A percentile compares a stretch with the other conserved stretches of the same genome.
These are phyloP conservation scores for Fusarium sp. DNA, from an alignment of 2,329 filamentous ascomycete genomes.

Conservation along the genomic window DNA sequence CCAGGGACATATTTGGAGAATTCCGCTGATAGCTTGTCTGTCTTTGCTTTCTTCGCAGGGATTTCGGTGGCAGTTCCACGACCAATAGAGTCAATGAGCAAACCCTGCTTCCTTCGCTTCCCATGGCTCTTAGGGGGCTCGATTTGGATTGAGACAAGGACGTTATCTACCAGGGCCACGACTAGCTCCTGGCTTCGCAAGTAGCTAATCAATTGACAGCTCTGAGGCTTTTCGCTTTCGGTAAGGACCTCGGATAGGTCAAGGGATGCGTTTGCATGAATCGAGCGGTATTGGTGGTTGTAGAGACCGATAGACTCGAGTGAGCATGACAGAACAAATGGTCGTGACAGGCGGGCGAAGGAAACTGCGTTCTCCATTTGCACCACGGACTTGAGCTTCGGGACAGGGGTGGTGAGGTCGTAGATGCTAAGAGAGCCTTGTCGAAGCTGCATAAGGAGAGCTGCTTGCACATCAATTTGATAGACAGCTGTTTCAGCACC, in stretches of 20 bases:
- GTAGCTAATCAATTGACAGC: conserved; percentile 68
- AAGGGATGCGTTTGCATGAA: conserved; percentile 65
- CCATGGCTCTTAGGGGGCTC: conserved; percentile 70
- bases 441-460: conserved; percentile 72
- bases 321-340: conserved; percentile 74
- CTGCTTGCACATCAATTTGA: conserved; percentile 73
- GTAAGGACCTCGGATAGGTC: conserved; percentile 59
- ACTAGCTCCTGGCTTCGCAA: conserved; percentile 76
- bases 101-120: conserved; percentile 70
- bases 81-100: conserved; percentile 80
- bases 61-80: conserved; percentile 66
- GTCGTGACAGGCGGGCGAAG: conserved; percentile 75
- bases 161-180: conserved; percentile 73
- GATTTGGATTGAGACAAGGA: conserved; percentile 77
- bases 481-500: conserved; percentile 54
- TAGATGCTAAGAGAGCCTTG: conserved; percentile 70
- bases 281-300: conserved; percentile 76
- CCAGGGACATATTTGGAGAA: conserved; percentile 61
- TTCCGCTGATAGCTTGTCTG: conserved; percentile 50
- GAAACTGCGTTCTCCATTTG: conserved; percentile 67
- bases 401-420: conserved; percentile 73
- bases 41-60: conserved; percentile 52
- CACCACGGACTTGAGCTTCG: conserved; percentile 69
- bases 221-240: conserved; percentile 53
- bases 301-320: conserved; percentile 70